These are phyloP conservation scores for Camptophora hylomeconis DNA, from an alignment of 2,329 filamentous ascomycete genomes.

Conservation along the genomic window DNA sequence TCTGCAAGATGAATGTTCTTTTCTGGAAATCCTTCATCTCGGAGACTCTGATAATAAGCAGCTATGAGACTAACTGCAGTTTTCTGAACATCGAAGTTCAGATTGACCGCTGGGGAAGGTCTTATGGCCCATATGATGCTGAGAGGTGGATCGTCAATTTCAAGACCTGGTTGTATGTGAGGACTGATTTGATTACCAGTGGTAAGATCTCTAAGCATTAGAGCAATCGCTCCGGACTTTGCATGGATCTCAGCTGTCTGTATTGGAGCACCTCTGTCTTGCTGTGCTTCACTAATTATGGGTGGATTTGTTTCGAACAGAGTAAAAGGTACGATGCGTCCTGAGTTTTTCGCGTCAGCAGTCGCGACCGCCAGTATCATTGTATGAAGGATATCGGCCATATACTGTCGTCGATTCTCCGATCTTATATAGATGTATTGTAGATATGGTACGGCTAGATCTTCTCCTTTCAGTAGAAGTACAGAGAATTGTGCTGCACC, in stretches of 20 bases:
- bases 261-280: slow-evolving; percentile 7
- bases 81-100: slow-evolving; percentile 6
- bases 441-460: slow-evolving; percentile 13
- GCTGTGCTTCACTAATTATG: slow-evolving; percentile 10
- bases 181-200: slow-evolving; percentile 8
- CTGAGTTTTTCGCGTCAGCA: slow-evolving; percentile 6
- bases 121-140: slow-evolving; percentile 15
- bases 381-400: slow-evolving; percentile 16
- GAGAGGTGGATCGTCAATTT: slow-evolving; percentile 11
- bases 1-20: slow-evolving; percentile 13
- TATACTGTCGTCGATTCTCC: slow-evolving; percentile 14
- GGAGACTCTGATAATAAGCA: slow-evolving; percentile 14
- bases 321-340: slow-evolving; percentile 12
- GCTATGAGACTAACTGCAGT: slow-evolving; percentile 11
- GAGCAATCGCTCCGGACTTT: slow-evolving; percentile 11
- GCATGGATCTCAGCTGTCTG: slow-evolving; percentile 13
- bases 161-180: slow-evolving; percentile 15
- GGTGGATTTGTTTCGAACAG: slow-evolving; percentile 16
- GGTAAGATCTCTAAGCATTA: slow-evolving; percentile 9
- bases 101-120: slow-evolving; percentile 6
- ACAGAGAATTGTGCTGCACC: slow-evolving; percentile 16
- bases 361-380: slow-evolving; percentile 13
- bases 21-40: slow-evolving; percentile 16
- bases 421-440: slow-evolving; percentile 15
- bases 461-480: slow-evolving; percentile 6